Evolutionary conservation across 441 rosid genomes (phyloP).

Genomic region (Arabidopsis lyrata): DNA sequence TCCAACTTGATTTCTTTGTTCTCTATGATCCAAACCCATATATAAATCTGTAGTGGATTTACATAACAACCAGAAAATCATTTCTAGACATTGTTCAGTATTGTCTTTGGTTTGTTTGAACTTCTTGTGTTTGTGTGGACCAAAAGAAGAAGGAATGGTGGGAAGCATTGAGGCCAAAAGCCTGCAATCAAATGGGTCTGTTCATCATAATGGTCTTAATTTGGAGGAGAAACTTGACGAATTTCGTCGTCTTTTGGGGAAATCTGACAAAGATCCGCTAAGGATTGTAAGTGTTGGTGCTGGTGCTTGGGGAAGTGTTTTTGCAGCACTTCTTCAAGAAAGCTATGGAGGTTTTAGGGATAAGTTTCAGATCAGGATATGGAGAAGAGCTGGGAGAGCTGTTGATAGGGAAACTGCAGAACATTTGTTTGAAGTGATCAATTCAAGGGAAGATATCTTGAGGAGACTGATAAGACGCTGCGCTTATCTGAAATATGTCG

Average conservation of each 20-base stretch:
- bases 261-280: conserved; percentile 83
- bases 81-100: conserved; percentile 9
- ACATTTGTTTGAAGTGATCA: conserved; percentile 95
- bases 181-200: conserved; percentile 53
- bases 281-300: conserved; percentile 94
- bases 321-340: conserved; percentile 88
- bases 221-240: conserved; percentile 78
- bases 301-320: conserved; percentile 99
- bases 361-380: conserved; percentile 86
- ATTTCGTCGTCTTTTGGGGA: conserved; percentile 68
- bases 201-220: conserved; percentile 52
- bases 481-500: conserved; percentile 94
- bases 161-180: conserved; percentile 61
- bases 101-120: conserved; percentile 21
- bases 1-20: conserved; percentile 21
- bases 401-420: conserved; percentile 82
- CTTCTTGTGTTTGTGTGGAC: conserved; percentile 10
- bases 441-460: conserved; percentile 91
- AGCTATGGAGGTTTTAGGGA: conserved; percentile 82
- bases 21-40: conserved; percentile 4
- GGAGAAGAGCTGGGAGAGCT: conserved; percentile 90
- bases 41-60: conserved; percentile 20
- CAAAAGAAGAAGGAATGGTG: conserved; percentile 66
- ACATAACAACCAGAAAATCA: conserved; percentile 11
- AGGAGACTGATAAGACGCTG: conserved; percentile 95